phyloP scores from a whole-genome alignment of 2,329 filamentous ascomycete species.

The Epichloe aotearoae region DNA sequence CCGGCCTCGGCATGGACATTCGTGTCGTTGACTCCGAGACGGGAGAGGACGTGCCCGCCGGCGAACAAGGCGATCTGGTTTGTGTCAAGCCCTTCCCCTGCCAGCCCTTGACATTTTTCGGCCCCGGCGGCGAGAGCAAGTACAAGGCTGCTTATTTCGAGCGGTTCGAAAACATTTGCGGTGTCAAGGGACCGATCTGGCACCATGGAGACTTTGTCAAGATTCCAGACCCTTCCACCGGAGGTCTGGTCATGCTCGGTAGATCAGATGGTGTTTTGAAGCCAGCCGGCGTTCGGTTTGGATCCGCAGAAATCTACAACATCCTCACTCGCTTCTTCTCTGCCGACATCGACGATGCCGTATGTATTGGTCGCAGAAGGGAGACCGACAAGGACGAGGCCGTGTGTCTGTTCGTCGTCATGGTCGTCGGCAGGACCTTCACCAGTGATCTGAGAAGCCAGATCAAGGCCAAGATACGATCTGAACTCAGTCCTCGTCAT shows the following conservation, averaged over 20 bases:
- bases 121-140: conserved; percentile 47
- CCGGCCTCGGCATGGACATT: conserved; percentile 69
- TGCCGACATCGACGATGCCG: conserved; percentile 64
- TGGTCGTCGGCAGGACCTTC: conserved; percentile 46
- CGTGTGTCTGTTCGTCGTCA: conserved; percentile 78
- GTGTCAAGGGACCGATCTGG: conserved; percentile 46
- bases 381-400: conserved; percentile 67
- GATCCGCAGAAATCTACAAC: conserved; percentile 92
- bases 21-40: conserved; percentile 43
- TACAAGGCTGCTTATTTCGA: conserved; percentile 84
- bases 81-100: conserved; percentile 80
- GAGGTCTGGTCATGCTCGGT: conserved; percentile 80
- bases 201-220: conserved; percentile 88
- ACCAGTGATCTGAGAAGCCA: conserved; percentile 42
- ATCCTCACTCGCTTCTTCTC: conserved; percentile 76
- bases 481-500: conserved; percentile 76
- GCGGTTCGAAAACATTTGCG: conserved; percentile 45
- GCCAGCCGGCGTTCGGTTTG: conserved; percentile 81
- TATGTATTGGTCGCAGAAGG: conserved; percentile 71
- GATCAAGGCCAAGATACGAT: conserved; percentile 57
- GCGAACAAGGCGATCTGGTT: conserved; percentile 74
- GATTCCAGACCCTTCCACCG: conserved; percentile 50
- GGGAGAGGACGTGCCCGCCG: conserved; percentile 40
- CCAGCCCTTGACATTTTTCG: conserved; percentile 85
- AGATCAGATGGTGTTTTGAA: conserved; percentile 89